A percentile compares a stretch with the other conserved stretches of the same genome.
These are phyloP conservation scores for Boletus subluridellus DNA, from an alignment of 1,284 basidiomycete genomes.

Conservation along the genomic window DNA sequence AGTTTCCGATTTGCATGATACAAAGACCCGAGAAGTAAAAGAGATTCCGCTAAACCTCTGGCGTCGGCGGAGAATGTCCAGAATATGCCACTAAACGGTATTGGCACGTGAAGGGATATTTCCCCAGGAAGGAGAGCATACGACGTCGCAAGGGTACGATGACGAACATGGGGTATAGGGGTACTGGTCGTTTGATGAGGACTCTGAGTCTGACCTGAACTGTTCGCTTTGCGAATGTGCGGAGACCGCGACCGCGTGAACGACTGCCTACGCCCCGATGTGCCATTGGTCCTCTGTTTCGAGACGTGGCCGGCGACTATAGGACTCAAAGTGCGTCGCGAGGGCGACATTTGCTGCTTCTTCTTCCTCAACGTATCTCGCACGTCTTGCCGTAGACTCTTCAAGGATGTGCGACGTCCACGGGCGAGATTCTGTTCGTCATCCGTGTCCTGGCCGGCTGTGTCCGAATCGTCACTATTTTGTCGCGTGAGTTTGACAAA, in stretches of 20 bases:
- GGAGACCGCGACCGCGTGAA: conserved; percentile 28
- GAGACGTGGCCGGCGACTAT: conserved; percentile 11
- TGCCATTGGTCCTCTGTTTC: conserved; percentile 23
- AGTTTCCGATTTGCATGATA: conserved; percentile 31
- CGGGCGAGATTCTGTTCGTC: conserved; percentile 24
- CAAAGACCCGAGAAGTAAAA: conserved; percentile 32
- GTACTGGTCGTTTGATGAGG: conserved; percentile 11
- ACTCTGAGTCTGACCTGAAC: conserved; percentile 18
- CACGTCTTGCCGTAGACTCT: conserved; percentile 24
- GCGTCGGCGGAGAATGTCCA: conserved; percentile 30
- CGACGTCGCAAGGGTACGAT: conserved; percentile 16
- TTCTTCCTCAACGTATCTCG: conserved; percentile 31
- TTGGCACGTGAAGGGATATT: conserved; percentile 19
- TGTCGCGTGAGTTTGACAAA: conserved; percentile 8
- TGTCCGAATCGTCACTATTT: conserved; percentile 31
- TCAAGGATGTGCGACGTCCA: conserved; percentile 30
- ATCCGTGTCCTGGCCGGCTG: conserved; percentile 34
- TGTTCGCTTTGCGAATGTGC: conserved; percentile 15
- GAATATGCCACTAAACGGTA: conserved; percentile 14
- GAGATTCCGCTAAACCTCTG: conserved; percentile 26
- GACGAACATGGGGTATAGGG: conserved; percentile 23
- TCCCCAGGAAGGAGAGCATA: conserved; percentile 25
- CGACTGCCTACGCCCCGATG: conserved; percentile 17
- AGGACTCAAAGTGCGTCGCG: conserved; percentile 21
- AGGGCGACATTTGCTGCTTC: conserved; percentile 26